Percentiles rank a stretch among this genome's conserved stretches.
phyloP scores from a whole-genome alignment of 257 asterid species.

The Gentiana dahurica region DNA sequence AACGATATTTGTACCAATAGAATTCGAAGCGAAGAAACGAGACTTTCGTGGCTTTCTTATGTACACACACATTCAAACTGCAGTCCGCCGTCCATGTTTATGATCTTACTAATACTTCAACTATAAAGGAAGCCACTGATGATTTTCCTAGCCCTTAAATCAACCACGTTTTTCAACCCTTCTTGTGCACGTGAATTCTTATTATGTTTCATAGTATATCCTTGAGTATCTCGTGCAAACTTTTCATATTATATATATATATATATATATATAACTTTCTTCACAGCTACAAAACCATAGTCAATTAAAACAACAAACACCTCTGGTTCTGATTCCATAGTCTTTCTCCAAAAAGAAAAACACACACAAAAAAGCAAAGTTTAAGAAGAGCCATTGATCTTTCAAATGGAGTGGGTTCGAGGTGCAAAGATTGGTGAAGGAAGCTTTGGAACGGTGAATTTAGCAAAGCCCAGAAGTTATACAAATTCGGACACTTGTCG shows the following conservation, averaged over 20 bases:
- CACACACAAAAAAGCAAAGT: not conserved
- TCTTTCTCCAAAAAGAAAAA: too few relatives aligned
- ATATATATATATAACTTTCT: slow-evolving; percentile 9
- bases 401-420: slow-evolving; percentile 72
- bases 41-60: too few relatives aligned
- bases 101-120: too few relatives aligned
- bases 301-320: not conserved
- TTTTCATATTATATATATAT: slow-evolving; percentile 12
- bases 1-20: too few relatives aligned
- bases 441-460: slow-evolving; percentile 61
- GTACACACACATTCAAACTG: too few relatives aligned
- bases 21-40: too few relatives aligned
- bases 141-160: too few relatives aligned
- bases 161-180: too few relatives aligned
- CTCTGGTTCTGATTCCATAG: not conserved
- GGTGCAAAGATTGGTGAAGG: slow-evolving; percentile 66
- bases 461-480: slow-evolving; percentile 18
- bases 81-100: too few relatives aligned
- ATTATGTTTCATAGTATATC: slow-evolving; percentile 19
- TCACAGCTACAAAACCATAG: not conserved
- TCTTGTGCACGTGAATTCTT: too few relatives aligned
- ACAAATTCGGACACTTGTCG: slow-evolving; percentile 6
- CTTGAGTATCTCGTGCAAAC: slow-evolving; percentile 50
- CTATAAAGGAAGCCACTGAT: too few relatives aligned
- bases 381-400: not conserved